Base-by-base conservation (phyloP, 139 green algal species). In the Pseudopediastrum boryanum region DNA sequence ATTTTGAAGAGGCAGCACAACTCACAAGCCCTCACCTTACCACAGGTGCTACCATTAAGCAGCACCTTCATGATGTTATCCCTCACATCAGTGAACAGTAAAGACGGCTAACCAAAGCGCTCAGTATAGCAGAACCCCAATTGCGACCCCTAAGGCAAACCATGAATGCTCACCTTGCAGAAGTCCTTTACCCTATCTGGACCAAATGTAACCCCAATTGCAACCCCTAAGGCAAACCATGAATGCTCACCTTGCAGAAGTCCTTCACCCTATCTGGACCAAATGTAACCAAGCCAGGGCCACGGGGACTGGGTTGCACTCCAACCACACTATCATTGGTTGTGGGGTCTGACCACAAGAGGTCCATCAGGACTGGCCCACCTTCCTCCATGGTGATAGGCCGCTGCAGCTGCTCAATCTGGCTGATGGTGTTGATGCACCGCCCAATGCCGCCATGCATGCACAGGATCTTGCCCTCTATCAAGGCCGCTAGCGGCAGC, bases 361-460 rank as follows among this genome's bases (percentile, higher is more conserved):
- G 90, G 85, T 99, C 96, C 96, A 99, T 99, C 7, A 99, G 91
- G 75, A 98, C 87, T 44, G 95, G 83, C 2, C 90, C 89, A 25
- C 95, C 94, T 23, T 94, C 88, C 84, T 99, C 95, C 96, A 99
- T 99, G 21, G 92, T 97, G 42, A 98, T 84, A 13, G 96, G 96
- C 36, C 96, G 90, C 75, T 95, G 78, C 58, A 99, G 88, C 63
- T 79, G 87, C 52, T 94, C 88, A 42, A 99, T 99, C 88, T 99
- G 93, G 10, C 92, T 85, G 7, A 98, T 89, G 41, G 39, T 83
- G 59, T 91, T 73, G 70, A 99, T 98, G 84, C 79, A 95, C 73
- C 96, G 92, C 9, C 96, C 96, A 71, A 99, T 99, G 79, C 96
- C 90, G 42, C 95, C 95, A 77, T 98, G 94, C 96, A 99, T 99